Base-by-base conservation (phyloP, 164 flowering plant genomes). In the Malania oleifera region DNA sequence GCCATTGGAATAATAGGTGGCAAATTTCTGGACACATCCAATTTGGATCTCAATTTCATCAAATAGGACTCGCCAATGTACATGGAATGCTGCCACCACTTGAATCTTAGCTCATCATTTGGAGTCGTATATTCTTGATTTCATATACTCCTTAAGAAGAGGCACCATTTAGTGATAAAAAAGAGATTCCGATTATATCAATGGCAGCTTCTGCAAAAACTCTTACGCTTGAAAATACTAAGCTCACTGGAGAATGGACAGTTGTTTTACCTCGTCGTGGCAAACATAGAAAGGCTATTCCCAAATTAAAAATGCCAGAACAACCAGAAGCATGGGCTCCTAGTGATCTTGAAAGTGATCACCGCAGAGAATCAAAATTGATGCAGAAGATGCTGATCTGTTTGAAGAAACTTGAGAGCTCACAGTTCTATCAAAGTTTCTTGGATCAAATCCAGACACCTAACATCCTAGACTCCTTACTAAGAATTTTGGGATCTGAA, bases 181-280 rank as follows among this genome's bases (percentile, higher is more conserved):
- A 24, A 28, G 49, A 17, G 27, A 7, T 26, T 62, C 29, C 44
- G 50, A 57, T 50, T 62, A 28, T 53, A 17, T 15, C 3, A 50
- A 50, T 50, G 53, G 53, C 34, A 45, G 52, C 80, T 58, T 67
- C 78, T 63, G 64, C 73, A 37, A 56, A 70, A 27, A 60, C 59
- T 41, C 39, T 61, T 14, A 18, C 60, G 19, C 26, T 22, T 50
- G 66, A 60, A 19, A 44, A 52, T 7, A 19, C 51, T 5, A 57
- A 63, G 12, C 20, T 18, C 1, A 62, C 40, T 56, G 84, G 61
- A 34, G 85, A 80, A 0, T 91, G 93, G 97, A 86, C 80, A 6
- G 59, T 84, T 49, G 91, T 89, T 64, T 59, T 78, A 44, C 79
- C 84, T 49, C 85, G 90, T 29, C 81, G 80, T n/a, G 71, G 80